Base-by-base conservation (phyloP, 352 stramenopile species). In the Globisporangium echinulatum region DNA sequence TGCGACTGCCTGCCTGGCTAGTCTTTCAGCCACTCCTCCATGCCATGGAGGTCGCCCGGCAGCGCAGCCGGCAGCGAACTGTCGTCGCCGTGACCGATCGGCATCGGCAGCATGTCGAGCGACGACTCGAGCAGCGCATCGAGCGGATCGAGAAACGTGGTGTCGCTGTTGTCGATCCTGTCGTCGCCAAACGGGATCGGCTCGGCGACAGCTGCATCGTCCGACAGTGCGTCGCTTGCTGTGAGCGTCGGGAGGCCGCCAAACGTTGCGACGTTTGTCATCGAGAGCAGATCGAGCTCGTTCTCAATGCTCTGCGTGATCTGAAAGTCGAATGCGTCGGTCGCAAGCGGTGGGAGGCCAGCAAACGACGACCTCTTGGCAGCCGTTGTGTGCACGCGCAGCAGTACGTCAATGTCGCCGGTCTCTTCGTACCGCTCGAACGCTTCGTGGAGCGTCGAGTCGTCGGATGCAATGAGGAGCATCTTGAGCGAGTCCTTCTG, bases 341-440 rank as follows among this genome's bases (percentile, higher is more conserved):
- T 82, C 5, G 75, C 87, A 4, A 88, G 70, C 33, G 80, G 76
- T 15, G 77, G 76, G 42, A 90, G 64, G 3, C 79, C 80, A 0
- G 65, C 67, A 52, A 85, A 89, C 25, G 79, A 50, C 46, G 46
- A 36, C 17, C 5, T 67, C 49, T 86, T 88, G 68, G 57, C 79
- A 85, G 47, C 69, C 62, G 19, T 89, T 49, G 67, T 59, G 19
- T 90, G 77, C 54, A 84, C 58, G 49, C 84, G 90, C 43, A 92
- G 70, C 54, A 92, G 61, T 56, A 79, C 79, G 49, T 88, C 78
- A 49, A 92, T 59, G 54, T 92, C 83, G 3, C 79, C 79, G 19
- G 83, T 92, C 63, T 90, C 83, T 59, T 92, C 83, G 59, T 88
- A 92, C 48, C 76, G 62, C 43, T 92, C 83, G 52, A 92, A 92